Conservation (phyloP, 805 yeast genomes). For the Pichia cabralensis region DNA sequence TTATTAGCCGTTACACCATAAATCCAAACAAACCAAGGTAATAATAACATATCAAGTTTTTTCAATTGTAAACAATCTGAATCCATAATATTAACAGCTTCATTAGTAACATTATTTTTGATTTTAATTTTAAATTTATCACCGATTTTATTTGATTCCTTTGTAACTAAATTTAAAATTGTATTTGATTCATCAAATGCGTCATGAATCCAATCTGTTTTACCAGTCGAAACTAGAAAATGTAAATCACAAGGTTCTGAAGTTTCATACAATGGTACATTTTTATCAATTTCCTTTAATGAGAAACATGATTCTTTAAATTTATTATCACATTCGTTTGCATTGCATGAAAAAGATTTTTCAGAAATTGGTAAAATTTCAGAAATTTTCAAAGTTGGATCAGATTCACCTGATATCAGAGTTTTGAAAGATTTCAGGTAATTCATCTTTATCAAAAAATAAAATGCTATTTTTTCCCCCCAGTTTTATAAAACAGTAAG, state of each 20-base stretch:
- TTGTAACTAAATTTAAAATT: slow-evolving; percentile 17
- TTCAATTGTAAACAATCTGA: slow-evolving; percentile 31
- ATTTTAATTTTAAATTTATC: neutral
- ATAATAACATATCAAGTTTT: slow-evolving; percentile 50
- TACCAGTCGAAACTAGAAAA: slow-evolving; percentile 74
- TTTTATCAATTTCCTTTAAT: slow-evolving; percentile 24
- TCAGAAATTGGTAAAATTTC: slow-evolving; percentile 34
- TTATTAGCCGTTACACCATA: slow-evolving; percentile 35
- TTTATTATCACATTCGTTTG: slow-evolving; percentile 33
- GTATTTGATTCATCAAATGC: slow-evolving; percentile 36
- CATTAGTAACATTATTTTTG: slow-evolving; percentile 17
- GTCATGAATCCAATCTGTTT: slow-evolving; percentile 75
- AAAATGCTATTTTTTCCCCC: no score
- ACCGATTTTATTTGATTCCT: slow-evolving; percentile 9
- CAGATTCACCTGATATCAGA: slow-evolving; percentile 3
- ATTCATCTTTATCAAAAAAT: slow-evolving; percentile 14
- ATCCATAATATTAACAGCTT: slow-evolving; percentile 11
- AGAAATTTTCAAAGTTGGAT: slow-evolving; percentile 24
- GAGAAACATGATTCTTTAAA: slow-evolving; percentile 23
- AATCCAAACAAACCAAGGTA: slow-evolving; percentile 72
- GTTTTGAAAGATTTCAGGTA: slow-evolving; percentile 14
- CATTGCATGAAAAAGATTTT: slow-evolving; percentile 43
- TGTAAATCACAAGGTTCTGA: slow-evolving; percentile 65
- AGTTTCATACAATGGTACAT: slow-evolving; percentile 51
- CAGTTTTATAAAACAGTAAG: no score